Conservation (phyloP, 139 green algal species). For the Chlorella vulgaris region DNA sequence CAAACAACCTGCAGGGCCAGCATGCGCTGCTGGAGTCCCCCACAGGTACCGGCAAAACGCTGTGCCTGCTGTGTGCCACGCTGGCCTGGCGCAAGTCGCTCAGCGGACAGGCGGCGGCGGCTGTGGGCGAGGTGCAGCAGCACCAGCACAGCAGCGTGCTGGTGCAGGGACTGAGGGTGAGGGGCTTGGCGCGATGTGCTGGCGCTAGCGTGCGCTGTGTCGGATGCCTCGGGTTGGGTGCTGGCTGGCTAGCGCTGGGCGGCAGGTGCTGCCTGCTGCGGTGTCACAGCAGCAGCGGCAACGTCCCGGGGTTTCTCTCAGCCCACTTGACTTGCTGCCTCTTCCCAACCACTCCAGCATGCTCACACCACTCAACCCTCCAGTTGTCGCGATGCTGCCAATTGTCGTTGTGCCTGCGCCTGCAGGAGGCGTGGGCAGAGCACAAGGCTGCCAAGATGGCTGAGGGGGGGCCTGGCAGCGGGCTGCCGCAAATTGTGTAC, state of each 20-base stretch:
- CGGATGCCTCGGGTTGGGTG: too few species aligned
- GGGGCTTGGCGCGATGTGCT: too few species aligned
- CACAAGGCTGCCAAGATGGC: conserved; percentile 22
- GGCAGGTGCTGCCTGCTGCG: too few species aligned
- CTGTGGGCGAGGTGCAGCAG: conserved; percentile 13
- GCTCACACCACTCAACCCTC: neutral
- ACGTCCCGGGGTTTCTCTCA: too few species aligned
- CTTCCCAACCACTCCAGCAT: neutral
- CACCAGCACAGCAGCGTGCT: conserved; percentile 25
- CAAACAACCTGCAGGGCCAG: conserved; percentile 50
- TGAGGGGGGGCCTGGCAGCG: conserved; percentile 1
- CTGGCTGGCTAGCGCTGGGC: too few species aligned
- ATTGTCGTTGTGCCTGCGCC: neutral
- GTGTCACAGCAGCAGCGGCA: too few species aligned
- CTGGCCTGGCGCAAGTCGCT: conserved; percentile 83
- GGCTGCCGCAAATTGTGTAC: conserved; percentile 88
- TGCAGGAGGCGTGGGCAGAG: conserved; percentile 48
- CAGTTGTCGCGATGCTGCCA: neutral
- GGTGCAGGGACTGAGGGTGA: conserved; percentile 45
- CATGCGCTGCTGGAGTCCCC: conserved; percentile 94
- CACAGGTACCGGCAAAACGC: conserved; percentile 96
- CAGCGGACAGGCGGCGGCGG: neutral
- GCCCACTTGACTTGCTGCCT: too few species aligned
- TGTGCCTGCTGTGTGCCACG: conserved; percentile 95
- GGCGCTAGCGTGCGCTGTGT: too few species aligned